Base-by-base conservation (phyloP, 2,329 filamentous ascomycete genomes). In the Cladosporium sphaerospermum region DNA sequence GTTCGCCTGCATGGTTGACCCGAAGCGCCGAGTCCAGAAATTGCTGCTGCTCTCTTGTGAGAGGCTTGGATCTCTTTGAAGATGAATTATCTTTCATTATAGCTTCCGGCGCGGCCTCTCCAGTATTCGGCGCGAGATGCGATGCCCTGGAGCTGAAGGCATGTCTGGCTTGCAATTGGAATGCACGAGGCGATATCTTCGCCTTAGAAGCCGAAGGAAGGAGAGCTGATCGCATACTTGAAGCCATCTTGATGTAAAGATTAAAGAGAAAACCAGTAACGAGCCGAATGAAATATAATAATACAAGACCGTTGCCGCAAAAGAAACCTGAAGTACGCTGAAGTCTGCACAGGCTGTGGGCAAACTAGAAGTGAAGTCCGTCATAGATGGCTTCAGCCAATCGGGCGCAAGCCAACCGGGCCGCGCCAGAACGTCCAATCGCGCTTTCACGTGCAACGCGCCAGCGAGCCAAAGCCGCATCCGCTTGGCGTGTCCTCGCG, bases 1-100 rank as follows among this genome's bases (percentile, higher is more conserved):
- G 82, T 73, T 99, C 93, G 67, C 93, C 93, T 19, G 93, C 90
- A 73, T 99, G 93, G 71, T 99, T 97, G 54, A 99, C 93, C 57
- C 93, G 89, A 31, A 97, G 83, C 13, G 89, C 89, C 28, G 85
- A 81, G 54, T 87, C 84, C 45, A 95, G 82, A 64, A 86, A 95
- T 53, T 85, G 78, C 54, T 82, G 79, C 65, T 95, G 89, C 56
- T 82, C 77, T 58, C 80, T 72, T 31, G 83, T 88, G 44, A 93
- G 75, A 9, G 84, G 56, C 28, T 50, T 49, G 10, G 36, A 45
- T 19, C 58, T 56, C 47, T 57, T 45, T n/a, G 46, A 6, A 33
- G 46, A 36, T 28, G 42, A 34, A n/a, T 16, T 33, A 33, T 14
- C 16, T 13, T n/a, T 13, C 13, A 32, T 36, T 6, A 48, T 16